A percentile compares a stretch with the other conserved stretches of the same genome.
Evolutionary conservation across 805 yeast species (phyloP).

Genomic region (Yarrowia sp.): DNA sequence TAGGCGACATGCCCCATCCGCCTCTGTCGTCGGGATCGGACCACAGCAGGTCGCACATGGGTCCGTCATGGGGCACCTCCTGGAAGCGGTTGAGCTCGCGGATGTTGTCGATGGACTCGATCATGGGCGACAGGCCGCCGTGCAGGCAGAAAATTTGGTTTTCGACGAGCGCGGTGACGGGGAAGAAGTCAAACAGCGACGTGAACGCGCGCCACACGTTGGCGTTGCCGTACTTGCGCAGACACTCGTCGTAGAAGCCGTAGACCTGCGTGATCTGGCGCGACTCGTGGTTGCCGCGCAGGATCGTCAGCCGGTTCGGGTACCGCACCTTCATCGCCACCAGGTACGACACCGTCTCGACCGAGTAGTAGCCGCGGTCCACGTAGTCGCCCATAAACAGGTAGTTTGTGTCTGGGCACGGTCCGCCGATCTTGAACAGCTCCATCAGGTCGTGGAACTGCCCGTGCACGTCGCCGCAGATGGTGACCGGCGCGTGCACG

Average conservation of each 20-base stretch:
- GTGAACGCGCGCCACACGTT: constrained; percentile 93
- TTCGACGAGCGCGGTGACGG: constrained; percentile 92
- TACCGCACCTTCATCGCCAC: constrained; percentile 94
- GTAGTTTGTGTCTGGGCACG: constrained; percentile 90
- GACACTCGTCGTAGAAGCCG: constrained; percentile 94
- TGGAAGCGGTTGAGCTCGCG: constrained; percentile 90
- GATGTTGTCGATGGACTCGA: constrained; percentile 91
- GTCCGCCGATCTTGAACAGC: constrained; percentile 91
- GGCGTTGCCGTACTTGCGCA: constrained; percentile 90
- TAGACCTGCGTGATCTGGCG: constrained; percentile 96
- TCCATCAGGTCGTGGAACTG: constrained; percentile 97
- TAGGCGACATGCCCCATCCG: constrained; percentile 97
- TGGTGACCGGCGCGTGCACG: constrained; percentile 90
- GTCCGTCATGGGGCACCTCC: constrained; percentile 98
- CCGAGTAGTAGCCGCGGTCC: constrained; percentile 85
- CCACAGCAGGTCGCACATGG: constrained; percentile 96
- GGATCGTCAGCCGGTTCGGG: constrained; percentile 87
- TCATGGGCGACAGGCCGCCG: constrained; percentile 97
- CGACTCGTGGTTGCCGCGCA: constrained; percentile 94
- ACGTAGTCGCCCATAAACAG: constrained; percentile 88
- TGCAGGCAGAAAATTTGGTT: constrained; percentile 90
- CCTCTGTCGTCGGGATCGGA: constrained; percentile 97
- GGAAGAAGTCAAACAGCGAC: constrained; percentile 90
- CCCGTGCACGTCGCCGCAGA: constrained; percentile 97
- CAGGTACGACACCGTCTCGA: constrained; percentile 85